phyloP scores from a whole-genome alignment of 495 filamentous ascomycete genomes.

The Cercophora newfieldiana region DNA sequence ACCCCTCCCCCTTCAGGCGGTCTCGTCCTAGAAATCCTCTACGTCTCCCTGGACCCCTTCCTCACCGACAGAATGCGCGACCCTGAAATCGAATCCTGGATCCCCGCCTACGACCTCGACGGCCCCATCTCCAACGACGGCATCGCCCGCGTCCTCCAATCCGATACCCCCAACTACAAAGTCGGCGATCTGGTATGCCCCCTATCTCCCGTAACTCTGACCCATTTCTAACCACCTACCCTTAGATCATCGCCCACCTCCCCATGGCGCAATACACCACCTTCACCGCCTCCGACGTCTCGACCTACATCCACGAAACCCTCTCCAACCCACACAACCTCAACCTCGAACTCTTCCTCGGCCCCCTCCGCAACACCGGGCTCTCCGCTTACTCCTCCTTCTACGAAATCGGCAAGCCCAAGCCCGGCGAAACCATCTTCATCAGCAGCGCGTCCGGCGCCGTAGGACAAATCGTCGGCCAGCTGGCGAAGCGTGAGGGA shows the following conservation, averaged over 20 bases:
- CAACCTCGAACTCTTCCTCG: neutral
- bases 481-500: conserved; percentile 81
- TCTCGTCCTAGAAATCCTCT: conserved; percentile 29
- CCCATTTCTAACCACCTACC: conserved; percentile 50
- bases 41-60: conserved; percentile 59
- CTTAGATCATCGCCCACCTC: conserved; percentile 60
- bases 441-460: conserved; percentile 76
- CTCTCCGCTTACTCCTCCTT: neutral
- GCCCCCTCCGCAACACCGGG: neutral
- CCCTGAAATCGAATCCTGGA: conserved; percentile 72
- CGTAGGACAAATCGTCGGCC: conserved; percentile 77
- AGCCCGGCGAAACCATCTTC: conserved; percentile 82
- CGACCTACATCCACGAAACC: neutral
- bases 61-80: conserved; percentile 69
- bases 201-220: conserved; percentile 38
- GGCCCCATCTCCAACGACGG: conserved; percentile 57
- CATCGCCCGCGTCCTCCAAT: conserved; percentile 64
- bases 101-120: conserved; percentile 53
- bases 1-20: conserved; percentile 4
- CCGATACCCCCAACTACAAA: conserved; percentile 57
- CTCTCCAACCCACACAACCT: conserved; percentile 48
- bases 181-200: conserved; percentile 59
- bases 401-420: conserved; percentile 73
- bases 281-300: conserved; percentile 40
- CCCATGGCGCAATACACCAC: conserved; percentile 82